These are phyloP conservation scores for Apophysomyces ossiformis DNA, from an alignment of 371 early-diverging fungal species.

Conservation along the genomic window DNA sequence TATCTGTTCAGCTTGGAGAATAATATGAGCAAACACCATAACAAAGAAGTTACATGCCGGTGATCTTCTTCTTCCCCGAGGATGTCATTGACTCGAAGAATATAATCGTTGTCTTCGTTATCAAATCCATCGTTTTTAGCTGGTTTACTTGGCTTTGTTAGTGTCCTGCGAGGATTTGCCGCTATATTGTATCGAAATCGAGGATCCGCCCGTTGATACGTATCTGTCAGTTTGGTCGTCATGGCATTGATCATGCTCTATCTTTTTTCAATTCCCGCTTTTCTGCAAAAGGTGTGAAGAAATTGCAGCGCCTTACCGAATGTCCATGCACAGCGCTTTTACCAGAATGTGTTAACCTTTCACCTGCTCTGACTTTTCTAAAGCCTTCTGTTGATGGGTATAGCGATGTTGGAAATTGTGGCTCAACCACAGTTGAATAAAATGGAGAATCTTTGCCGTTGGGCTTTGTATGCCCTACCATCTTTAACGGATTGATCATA, in stretches of 20 bases:
- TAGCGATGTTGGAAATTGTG: background rate
- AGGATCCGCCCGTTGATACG: conserved; percentile 18
- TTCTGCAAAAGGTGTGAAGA: background rate
- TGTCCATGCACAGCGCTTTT: background rate
- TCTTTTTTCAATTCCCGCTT: background rate
- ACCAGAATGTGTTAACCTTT: background rate
- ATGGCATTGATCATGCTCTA: conserved; percentile 10
- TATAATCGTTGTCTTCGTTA: conserved; percentile 93
- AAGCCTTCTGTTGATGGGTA: background rate
- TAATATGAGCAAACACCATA: background rate
- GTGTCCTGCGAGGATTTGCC: conserved; percentile 16
- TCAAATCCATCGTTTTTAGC: conserved; percentile 90
- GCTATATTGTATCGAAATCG: conserved; percentile 10
- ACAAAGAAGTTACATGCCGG: conserved; percentile 55
- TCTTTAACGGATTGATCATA: too few species aligned
- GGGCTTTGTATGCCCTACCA: background rate
- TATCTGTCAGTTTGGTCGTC: conserved; percentile 16
- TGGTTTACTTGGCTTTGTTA: conserved; percentile 69
- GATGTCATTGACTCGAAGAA: conserved; percentile 93
- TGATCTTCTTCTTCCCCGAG: conserved; percentile 80
- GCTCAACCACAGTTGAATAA: background rate
- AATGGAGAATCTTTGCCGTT: background rate
- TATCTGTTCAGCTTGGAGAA: background rate
- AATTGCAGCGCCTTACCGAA: background rate
- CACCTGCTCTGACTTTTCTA: background rate